phyloP scores from a whole-genome alignment of 148 eudicot genomes.

The Rhododendron simsii region DNA sequence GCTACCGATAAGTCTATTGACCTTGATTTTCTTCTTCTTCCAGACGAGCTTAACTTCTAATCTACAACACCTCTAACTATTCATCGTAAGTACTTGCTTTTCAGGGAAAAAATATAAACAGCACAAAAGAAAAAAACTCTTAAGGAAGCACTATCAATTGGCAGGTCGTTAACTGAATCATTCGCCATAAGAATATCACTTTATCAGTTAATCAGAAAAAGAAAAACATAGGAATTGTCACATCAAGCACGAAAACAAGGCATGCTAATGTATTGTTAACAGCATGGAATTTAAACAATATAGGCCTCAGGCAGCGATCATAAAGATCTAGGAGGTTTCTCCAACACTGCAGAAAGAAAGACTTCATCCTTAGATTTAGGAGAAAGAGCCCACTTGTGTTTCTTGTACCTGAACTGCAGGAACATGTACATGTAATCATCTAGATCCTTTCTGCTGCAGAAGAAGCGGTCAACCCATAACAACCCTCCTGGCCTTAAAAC shows the following conservation, averaged over 20 bases:
- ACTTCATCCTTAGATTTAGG: slow-evolving; percentile 86
- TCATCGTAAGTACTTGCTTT: neutral
- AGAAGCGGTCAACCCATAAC: slow-evolving; percentile 89
- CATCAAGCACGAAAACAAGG: neutral
- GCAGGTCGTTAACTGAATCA: neutral
- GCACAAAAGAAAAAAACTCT: neutral
- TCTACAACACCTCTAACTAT: neutral
- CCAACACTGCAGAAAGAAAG: slow-evolving; percentile 74
- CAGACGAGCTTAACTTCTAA: neutral
- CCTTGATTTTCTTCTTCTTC: neutral
- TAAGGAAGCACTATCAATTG: neutral
- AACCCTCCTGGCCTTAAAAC: slow-evolving; percentile 92
- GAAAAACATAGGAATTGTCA: neutral
- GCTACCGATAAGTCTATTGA: neutral
- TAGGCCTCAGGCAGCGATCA: slow-evolving; percentile 16
- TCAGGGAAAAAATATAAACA: neutral
- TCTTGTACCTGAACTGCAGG: slow-evolving; percentile 95
- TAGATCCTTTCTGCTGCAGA: slow-evolving; percentile 64
- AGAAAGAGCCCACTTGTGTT: slow-evolving; percentile 77
- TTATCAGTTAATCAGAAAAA: neutral
- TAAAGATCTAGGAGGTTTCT: slow-evolving; percentile 76
- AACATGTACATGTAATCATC: slow-evolving; percentile 99
- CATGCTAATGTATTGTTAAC: neutral
- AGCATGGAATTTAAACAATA: neutral
- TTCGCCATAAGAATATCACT: neutral